A percentile compares a stretch with the other conserved stretches of the same genome.
Conservation (phyloP, 1,284 basidiomycete species). For the Ceratobasidium theobromae region DNA sequence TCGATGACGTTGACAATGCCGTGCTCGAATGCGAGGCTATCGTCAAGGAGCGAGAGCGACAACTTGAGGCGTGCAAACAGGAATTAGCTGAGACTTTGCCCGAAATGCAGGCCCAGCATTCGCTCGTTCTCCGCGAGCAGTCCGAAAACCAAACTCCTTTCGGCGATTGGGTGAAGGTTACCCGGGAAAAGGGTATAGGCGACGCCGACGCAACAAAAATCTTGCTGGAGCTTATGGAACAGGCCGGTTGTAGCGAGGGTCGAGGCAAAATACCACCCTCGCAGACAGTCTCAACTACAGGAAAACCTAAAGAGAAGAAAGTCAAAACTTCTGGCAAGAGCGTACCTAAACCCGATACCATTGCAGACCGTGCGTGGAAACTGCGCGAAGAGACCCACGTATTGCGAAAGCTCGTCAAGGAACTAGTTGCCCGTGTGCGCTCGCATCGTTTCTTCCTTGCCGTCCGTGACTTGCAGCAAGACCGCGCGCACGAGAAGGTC, state of each 20-base stretch:
- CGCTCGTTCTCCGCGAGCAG: constrained; percentile 27
- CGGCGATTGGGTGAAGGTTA: constrained; percentile 63
- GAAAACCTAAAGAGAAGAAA: constrained; percentile 38
- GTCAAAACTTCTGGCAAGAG: constrained; percentile 43
- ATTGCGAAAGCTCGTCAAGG: constrained; percentile 79
- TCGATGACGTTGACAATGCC: constrained; percentile 69
- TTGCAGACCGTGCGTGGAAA: constrained; percentile 66
- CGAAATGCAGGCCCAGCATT: constrained; percentile 24
- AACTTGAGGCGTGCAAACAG: constrained; percentile 75
- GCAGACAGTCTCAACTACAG: constrained; percentile 31
- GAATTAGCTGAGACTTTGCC: constrained; percentile 53
- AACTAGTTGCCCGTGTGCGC: constrained; percentile 83
- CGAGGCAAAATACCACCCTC: constrained; percentile 29
- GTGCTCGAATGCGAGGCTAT: constrained; percentile 93
- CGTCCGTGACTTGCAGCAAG: constrained; percentile 83
- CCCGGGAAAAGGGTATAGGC: constrained; percentile 64
- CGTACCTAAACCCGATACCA: constrained; percentile 17
- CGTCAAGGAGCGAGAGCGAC: constrained; percentile 74
- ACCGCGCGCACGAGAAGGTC: constrained; percentile 53
- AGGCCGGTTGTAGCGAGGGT: constrained; percentile 28
- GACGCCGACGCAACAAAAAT: constrained; percentile 72
- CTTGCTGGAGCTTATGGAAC: constrained; percentile 58
- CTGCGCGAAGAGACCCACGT: constrained; percentile 85
- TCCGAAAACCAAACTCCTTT: constrained; percentile 41
- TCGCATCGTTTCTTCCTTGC: constrained; percentile 89